Percentiles rank a stretch among this genome's conserved stretches.
Conservation (phyloP, 345 rosid species). For the Corchorus capsularis region DNA sequence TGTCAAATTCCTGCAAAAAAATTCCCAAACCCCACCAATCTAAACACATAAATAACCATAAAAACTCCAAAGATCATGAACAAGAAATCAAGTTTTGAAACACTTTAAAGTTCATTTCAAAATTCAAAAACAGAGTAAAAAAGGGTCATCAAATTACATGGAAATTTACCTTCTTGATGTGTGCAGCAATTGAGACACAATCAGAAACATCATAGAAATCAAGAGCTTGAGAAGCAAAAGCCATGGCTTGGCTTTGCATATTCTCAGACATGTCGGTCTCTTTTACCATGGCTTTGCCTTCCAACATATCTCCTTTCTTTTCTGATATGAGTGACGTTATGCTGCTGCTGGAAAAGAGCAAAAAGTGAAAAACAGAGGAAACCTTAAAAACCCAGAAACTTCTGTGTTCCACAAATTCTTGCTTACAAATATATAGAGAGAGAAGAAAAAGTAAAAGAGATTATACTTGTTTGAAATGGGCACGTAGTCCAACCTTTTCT, state of each 20-base stretch:
- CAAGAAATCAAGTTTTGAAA: background rate
- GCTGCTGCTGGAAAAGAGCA: background rate
- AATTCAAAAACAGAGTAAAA: background rate
- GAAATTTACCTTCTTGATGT: constrained; percentile 44
- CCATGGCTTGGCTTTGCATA: constrained; percentile 43
- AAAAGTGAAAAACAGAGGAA: background rate
- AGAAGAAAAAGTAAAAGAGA: background rate
- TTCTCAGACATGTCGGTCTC: constrained; percentile 44
- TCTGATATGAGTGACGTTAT: background rate
- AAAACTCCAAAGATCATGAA: background rate
- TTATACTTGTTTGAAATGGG: background rate
- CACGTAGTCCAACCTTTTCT: background rate
- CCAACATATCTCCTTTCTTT: constrained; percentile 40
- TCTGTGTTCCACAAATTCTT: background rate
- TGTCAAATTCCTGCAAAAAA: constrained; percentile 45
- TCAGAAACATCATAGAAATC: constrained; percentile 50
- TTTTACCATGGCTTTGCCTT: constrained; percentile 47
- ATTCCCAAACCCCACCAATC: background rate
- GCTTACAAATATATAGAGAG: background rate
- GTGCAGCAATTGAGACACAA: constrained; percentile 42
- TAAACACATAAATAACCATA: background rate
- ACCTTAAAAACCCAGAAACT: background rate
- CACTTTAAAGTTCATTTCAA: background rate
- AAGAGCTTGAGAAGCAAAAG: constrained; percentile 42
- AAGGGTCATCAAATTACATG: background rate